phyloP scores from a whole-genome alignment of 768 basidiomycete genomes.

The Agaricus blazei region DNA sequence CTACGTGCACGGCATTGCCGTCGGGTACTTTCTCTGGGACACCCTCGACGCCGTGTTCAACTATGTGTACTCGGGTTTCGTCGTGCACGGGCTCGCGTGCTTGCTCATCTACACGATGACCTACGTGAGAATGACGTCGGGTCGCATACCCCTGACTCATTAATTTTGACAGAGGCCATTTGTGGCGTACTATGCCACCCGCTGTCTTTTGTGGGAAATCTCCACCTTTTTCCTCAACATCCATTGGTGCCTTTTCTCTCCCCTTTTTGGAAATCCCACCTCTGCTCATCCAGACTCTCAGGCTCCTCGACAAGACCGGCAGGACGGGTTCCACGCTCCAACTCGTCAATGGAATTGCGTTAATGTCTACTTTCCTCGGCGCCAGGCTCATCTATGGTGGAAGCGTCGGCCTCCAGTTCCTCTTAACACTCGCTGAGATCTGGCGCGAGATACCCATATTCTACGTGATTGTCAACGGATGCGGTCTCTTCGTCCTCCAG shows the following conservation, averaged over 20 bases:
- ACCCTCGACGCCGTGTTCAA: conserved; percentile 63
- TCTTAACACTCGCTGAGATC: conserved; percentile 50
- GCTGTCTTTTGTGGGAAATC: conserved; percentile 82
- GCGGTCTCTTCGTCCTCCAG: conserved; percentile 63
- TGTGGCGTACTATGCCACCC: conserved; percentile 69
- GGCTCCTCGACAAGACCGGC: conserved; percentile 75
- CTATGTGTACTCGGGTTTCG: conserved; percentile 68
- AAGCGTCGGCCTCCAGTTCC: conserved; percentile 56
- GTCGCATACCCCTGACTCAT: not conserved
- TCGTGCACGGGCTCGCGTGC: conserved; percentile 73
- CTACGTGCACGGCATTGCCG: conserved; percentile 60
- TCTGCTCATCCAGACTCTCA: conserved; percentile 17
- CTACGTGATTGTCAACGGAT: conserved; percentile 46
- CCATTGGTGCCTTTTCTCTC: conserved; percentile 57
- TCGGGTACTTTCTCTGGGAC: conserved; percentile 87
- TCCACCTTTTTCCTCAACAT: conserved; percentile 87
- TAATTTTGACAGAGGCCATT: conserved; percentile 52
- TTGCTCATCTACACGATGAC: conserved; percentile 58
- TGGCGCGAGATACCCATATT: conserved; percentile 46
- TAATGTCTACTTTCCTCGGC: conserved; percentile 64
- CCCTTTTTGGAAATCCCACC: not conserved
- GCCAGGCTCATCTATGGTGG: conserved; percentile 72
- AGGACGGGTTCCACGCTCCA: conserved; percentile 66
- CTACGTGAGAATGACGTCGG: conserved; percentile 46
- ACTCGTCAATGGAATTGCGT: conserved; percentile 63